Conservation (phyloP, 2,329 filamentous ascomycete species). For the Penicillium olsonii region DNA sequence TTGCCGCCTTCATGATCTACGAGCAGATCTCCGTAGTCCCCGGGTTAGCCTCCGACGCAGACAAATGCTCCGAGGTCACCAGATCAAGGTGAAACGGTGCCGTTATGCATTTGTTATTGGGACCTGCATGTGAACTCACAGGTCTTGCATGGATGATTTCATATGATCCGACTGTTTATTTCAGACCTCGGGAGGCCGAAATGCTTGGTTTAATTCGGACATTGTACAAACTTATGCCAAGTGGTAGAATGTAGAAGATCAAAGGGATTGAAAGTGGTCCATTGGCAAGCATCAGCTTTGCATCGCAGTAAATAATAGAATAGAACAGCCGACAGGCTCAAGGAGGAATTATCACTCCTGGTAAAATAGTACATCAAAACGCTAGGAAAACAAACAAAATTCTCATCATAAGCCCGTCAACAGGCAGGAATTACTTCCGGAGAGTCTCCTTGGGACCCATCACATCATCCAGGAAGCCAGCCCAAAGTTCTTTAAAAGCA, state of each 20-base stretch:
- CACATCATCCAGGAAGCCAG: slow-evolving; percentile 40
- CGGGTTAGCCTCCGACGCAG: not conserved
- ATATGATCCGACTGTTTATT: not conserved
- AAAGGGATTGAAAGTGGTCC: not conserved
- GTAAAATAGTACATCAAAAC: slow-evolving; percentile 22
- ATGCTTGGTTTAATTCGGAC: too few relatives aligned
- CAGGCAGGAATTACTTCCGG: slow-evolving; percentile 18
- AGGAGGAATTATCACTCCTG: slow-evolving; percentile 6
- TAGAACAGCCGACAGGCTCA: not conserved
- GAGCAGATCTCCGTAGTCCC: not conserved
- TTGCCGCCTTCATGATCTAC: not conserved
- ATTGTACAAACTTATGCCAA: too few relatives aligned
- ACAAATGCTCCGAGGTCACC: not conserved
- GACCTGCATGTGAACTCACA: not conserved
- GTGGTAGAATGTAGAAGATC: too few relatives aligned
- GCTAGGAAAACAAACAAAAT: slow-evolving; percentile 14
- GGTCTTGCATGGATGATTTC: not conserved
- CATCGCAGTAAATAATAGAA: not conserved
- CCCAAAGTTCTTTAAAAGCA: slow-evolving; percentile 37
- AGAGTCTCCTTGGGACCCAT: slow-evolving; percentile 35
- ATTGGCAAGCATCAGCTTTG: not conserved
- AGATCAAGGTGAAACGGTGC: not conserved
- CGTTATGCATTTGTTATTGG: not conserved
- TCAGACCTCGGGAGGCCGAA: too few relatives aligned
- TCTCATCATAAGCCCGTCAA: slow-evolving; percentile 15